phyloP scores from a whole-genome alignment of 495 filamentous ascomycete genomes.

The Penicillium malachiteum region DNA sequence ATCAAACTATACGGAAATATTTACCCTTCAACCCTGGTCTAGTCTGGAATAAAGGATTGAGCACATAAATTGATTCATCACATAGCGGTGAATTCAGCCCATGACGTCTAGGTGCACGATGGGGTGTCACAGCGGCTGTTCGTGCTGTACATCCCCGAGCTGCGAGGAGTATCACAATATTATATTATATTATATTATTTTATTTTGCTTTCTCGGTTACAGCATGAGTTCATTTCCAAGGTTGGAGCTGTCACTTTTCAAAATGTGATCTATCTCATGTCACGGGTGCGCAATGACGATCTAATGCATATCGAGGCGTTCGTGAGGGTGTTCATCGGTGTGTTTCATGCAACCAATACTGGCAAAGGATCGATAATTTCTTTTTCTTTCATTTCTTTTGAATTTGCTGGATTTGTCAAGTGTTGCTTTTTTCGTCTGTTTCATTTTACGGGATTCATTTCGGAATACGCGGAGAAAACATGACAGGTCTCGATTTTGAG shows the following conservation, averaged over 20 bases:
- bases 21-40: neutral
- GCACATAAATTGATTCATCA: constrained; percentile 16
- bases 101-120: constrained; percentile 14
- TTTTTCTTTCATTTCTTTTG: neutral
- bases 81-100: constrained; percentile 22
- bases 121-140: constrained; percentile 11
- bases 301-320: constrained; percentile 17
- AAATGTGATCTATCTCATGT: constrained; percentile 30
- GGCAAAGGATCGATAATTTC: neutral
- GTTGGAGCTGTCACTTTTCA: constrained; percentile 17
- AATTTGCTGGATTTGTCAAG: too few relatives aligned
- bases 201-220: neutral
- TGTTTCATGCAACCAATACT: constrained; percentile 4
- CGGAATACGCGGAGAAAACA: neutral
- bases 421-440: neutral
- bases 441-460: neutral
- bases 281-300: constrained; percentile 15
- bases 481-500: neutral
- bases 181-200: neutral
- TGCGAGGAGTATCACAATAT: constrained; percentile 1
- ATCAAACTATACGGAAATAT: neutral
- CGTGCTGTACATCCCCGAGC: constrained; percentile 1
- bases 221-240: too few relatives aligned
- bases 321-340: constrained; percentile 14
- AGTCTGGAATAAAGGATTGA: neutral